Conservation (phyloP, 106 monocot species). For the Dendrobium huoshanense region DNA sequence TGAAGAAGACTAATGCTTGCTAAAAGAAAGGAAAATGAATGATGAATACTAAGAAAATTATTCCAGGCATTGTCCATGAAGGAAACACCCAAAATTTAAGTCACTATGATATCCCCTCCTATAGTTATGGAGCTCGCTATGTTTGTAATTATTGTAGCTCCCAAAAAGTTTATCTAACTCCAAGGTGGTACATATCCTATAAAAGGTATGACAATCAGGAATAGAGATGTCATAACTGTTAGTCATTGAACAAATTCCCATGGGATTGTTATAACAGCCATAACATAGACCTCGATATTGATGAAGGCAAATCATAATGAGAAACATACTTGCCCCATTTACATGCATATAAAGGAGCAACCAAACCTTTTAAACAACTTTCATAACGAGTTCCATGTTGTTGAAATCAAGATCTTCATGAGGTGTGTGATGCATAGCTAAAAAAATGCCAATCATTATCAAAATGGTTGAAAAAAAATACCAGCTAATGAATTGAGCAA, state of each 20-base stretch:
- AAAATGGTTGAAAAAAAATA: too few relatives aligned
- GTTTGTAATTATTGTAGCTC: neutral
- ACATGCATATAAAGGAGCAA: too few relatives aligned
- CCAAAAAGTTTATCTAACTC: neutral
- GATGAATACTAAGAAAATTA: constrained; percentile 21
- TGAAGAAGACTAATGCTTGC: constrained; percentile 11
- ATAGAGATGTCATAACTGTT: neutral
- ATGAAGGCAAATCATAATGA: neutral
- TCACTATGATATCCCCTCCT: constrained; percentile 23
- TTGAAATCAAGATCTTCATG: too few relatives aligned
- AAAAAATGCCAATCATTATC: too few relatives aligned
- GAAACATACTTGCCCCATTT: too few relatives aligned
- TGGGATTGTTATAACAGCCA: too few relatives aligned
- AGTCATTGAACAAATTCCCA: neutral
- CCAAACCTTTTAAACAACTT: too few relatives aligned
- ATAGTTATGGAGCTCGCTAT: neutral
- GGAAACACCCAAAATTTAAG: constrained; percentile 28
- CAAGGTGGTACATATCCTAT: neutral
- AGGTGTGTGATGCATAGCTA: too few relatives aligned
- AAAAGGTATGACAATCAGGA: neutral
- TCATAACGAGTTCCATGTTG: too few relatives aligned
- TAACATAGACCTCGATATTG: too few relatives aligned
- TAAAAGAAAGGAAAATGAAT: constrained; percentile 21
- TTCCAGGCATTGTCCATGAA: constrained; percentile 27
- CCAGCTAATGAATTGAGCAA: too few relatives aligned